Evolutionary conservation across 345 rosid species (phyloP), one percentile per base, ranked within the genome.

Genomic region (Lepidium africanum): DNA sequence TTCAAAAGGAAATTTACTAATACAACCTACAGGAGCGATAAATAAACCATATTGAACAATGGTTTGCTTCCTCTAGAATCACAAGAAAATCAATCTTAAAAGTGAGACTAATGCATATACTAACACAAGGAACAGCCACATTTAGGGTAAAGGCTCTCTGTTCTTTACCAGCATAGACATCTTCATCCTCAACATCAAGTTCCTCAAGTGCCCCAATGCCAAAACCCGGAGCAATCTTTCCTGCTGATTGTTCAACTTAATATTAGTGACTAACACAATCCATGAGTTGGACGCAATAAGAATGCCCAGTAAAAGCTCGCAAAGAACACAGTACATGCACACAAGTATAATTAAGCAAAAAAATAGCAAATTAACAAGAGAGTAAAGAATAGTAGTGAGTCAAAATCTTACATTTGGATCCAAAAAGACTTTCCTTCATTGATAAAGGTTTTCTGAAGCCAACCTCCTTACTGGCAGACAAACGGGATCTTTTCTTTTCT

Each of bases 131-230:
- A 52, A 37, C 48, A 42, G 55, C 32, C 52, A 60, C 9, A 46
- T 43, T 42, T 57, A 65, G 63, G 13, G 50, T 58, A 25, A 39
- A 10, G 46, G 43, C 38, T 9, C 10, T 33, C 1, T 61, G 56
- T 53, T 42, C 55, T 54, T 30, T 73, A 71, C 73, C 80, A 56
- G 79, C 76, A 78, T 89, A 91, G 46, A 94, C 82, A 81, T 94
- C 99, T 81, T 91, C 99, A 78, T 94, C 99, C 87, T 94, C 99
- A 30, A 73, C 89, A 83, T 85, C 96, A 78, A 81, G 92, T 70
- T 91, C 99, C 79, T 91, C 99, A 41, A 94, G 93, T 49, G 99
- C 99, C 30, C 99, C 99, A 83, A 94, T 91, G 72, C 99, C 99
- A 83, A 94, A 91, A 59, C 99, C 99, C 42, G 95, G 89, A 75